A percentile compares a stretch with the other conserved stretches of the same genome.
Conservation (phyloP, 805 yeast genomes). For the Candida sithepensis region DNA sequence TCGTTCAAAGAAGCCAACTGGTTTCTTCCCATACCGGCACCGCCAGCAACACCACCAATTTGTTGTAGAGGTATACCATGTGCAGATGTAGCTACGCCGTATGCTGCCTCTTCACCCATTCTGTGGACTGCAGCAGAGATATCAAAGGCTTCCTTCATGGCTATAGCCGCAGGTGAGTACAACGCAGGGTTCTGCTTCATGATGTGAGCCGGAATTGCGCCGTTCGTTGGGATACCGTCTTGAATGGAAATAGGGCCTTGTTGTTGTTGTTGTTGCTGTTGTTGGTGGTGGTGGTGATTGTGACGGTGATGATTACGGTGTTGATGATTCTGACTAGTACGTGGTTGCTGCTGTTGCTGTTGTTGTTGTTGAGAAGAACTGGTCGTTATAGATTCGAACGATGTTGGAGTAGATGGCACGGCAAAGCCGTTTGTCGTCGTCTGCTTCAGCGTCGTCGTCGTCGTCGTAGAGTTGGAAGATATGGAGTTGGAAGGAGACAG, state of each 20-base stretch:
- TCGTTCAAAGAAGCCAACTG: constrained; percentile 12
- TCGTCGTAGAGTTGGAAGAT: constrained; percentile 1
- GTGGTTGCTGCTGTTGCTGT: not conserved
- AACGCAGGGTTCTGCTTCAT: constrained; percentile 24
- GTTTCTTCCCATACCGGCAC: not conserved
- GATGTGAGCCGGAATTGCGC: constrained; percentile 18
- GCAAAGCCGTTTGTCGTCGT: not conserved
- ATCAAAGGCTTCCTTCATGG: constrained; percentile 57
- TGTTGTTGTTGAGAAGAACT: not conserved
- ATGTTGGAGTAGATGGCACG: not conserved
- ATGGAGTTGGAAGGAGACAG: not conserved
- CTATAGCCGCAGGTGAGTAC: constrained; percentile 57
- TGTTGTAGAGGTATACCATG: not conserved
- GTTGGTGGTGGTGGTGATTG: constrained; percentile 9
- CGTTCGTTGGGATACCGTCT: not conserved
- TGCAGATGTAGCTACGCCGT: constrained; percentile 4
- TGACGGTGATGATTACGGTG: not conserved
- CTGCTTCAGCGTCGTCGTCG: not conserved
- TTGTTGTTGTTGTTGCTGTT: constrained; percentile 6
- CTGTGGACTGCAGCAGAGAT: constrained; percentile 59
- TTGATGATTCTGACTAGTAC: not conserved
- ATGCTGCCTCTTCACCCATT: constrained; percentile 47
- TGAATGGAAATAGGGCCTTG: not conserved
- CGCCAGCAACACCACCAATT: too few relatives aligned
- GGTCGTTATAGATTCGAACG: not conserved